Base-by-base conservation (phyloP, 306 rosid species). In the Quercus gilva region DNA sequence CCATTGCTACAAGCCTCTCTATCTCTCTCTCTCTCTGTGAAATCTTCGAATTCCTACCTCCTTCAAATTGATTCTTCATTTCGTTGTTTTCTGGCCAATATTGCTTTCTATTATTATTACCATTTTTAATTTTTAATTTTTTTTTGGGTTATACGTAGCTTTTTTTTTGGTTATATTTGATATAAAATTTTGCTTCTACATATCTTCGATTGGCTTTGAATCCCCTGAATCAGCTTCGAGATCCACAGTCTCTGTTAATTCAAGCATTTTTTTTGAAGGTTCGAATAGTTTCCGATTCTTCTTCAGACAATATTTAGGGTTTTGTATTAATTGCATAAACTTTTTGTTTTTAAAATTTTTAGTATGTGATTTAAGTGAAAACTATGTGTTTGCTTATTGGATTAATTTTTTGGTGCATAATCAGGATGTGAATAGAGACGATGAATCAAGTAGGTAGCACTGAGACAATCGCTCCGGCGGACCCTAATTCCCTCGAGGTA, bases 371-470 rank as follows among this genome's bases (percentile, higher is more conserved):
- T 37, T 26, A 18, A 41, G 17, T 75, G 55, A 26, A 67, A 71
- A 29, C 29, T 25, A 18, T 69, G 6, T 65, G 51, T 23, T 71
- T 69, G 69, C 53, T 78, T 25, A 56, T 74, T 55, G 37, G 29
- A 58, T 73, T 41, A 41, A 2, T 18, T 59, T 73, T 81, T 52
- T 68, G 78, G 28, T 79, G 64, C 18, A 61, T 35, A 29, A 78
- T 59, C 74, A 86, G 94, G 87, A 83, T 92, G 86, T 79, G 82
- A 59, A 71, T 76, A 74, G 17, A 78, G 75, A 91, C 79, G 94
- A 86, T 92, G 82, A 95, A 91, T 53, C 96, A 92, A 86, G 97
- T 92, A 84, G 87, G 88, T 79, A 85, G 84, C 78, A 85, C 92
- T 20, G 98, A 91, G 89, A 88, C 94, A 81, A 77, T 95, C 69